A percentile compares a stretch with the other conserved stretches of the same genome.
phyloP scores from a whole-genome alignment of 169 alveolate species.

The Plasmodium knowlesi region DNA sequence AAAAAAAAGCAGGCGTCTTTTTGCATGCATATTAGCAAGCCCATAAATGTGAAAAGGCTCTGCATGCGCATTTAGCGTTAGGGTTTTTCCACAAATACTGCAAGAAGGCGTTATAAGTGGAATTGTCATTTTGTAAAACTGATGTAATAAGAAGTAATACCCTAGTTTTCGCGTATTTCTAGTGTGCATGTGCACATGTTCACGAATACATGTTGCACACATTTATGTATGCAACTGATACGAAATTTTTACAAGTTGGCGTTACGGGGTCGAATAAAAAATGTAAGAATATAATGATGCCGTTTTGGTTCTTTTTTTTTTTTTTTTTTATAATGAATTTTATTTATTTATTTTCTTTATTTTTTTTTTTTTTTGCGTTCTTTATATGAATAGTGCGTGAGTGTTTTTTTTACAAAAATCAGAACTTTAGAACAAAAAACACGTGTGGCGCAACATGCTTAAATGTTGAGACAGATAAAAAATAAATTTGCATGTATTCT shows the following conservation, averaged over 20 bases:
- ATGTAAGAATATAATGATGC: not conserved
- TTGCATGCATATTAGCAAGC: not conserved
- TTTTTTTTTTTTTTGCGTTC: not conserved
- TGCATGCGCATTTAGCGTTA: conserved; percentile 9
- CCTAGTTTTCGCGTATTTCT: not conserved
- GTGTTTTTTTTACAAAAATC: not conserved
- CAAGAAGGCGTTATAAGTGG: not conserved
- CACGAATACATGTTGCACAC: not conserved
- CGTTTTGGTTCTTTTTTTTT: not conserved
- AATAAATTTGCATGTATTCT: conserved; percentile 32
- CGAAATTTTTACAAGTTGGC: not conserved
- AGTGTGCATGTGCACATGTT: conserved; percentile 4
- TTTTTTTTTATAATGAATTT: not conserved
- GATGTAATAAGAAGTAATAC: not conserved
- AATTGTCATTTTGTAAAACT: not conserved
- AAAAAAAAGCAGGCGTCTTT: not conserved
- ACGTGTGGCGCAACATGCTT: not conserved
- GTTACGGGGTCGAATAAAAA: not conserved
- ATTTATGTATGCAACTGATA: not conserved
- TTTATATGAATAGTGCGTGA: not conserved
- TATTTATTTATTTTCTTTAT: too few species aligned
- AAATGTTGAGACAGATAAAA: conserved; percentile 4
- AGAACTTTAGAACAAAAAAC: conserved; percentile 19
- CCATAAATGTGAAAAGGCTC: not conserved
- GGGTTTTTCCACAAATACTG: not conserved